phyloP scores from a whole-genome alignment of 2,329 filamentous ascomycete genomes.

The Colletotrichum tabaci region DNA sequence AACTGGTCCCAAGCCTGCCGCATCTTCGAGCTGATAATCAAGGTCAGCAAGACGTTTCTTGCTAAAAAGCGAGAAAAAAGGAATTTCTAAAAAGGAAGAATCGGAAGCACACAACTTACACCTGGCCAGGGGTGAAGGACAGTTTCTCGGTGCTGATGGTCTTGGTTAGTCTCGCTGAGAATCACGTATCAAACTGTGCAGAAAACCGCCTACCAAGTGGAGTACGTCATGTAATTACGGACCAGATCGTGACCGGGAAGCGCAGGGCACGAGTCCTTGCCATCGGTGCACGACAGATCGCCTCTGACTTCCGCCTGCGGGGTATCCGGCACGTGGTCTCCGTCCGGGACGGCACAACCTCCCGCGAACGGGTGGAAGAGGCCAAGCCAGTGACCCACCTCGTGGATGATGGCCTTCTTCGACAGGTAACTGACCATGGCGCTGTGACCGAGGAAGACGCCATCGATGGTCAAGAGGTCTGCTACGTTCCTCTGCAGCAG shows the following conservation, averaged over 20 bases:
- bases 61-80: neutral
- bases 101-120: neutral
- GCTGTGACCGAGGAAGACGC: neutral
- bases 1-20: slow-evolving; percentile 6
- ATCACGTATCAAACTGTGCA: too few relatives aligned
- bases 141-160: neutral
- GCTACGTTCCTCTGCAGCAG: neutral
- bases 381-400: slow-evolving; percentile 17
- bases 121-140: slow-evolving; percentile 9
- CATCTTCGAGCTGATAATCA: slow-evolving; percentile 3
- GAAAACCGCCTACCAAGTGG: neutral
- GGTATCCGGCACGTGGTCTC: slow-evolving; percentile 1
- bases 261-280: neutral
- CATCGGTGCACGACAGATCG: neutral
- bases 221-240: slow-evolving; percentile 18
- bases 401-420: slow-evolving; percentile 5
- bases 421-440: neutral
- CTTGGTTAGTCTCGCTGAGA: neutral
- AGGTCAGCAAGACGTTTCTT: neutral
- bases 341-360: neutral
- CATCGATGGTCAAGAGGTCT: neutral
- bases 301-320: neutral
- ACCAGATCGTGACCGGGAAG: slow-evolving; percentile 1
- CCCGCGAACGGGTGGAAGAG: slow-evolving; percentile 9
- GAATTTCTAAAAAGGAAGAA: too few relatives aligned